These are phyloP conservation scores for Cyclotella atomus DNA, from an alignment of 108 stramenopile genomes.

Conservation along the genomic window DNA sequence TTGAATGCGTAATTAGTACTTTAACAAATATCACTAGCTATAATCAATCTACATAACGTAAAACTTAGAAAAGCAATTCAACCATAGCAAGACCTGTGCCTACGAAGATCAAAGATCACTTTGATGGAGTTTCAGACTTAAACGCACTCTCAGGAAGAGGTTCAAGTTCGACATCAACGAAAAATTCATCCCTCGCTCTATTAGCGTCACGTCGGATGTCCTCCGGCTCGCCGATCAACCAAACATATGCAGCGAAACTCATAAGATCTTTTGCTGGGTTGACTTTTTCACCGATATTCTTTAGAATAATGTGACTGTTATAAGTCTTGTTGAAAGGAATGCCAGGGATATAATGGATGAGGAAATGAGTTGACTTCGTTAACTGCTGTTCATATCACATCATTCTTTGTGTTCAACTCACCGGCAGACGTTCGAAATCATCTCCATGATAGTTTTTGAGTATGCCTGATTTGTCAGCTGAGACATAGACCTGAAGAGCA, in stretches of 20 bases:
- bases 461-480: constrained; percentile 55
- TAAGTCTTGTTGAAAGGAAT: too few species aligned
- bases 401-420: too few species aligned
- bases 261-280: constrained; percentile 48
- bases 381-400: too few species aligned
- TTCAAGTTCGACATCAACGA: constrained; percentile 43
- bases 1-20: too few species aligned
- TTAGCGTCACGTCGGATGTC: constrained; percentile 52
- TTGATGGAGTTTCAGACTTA: neutral
- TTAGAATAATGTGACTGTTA: constrained; percentile 38
- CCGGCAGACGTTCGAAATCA: constrained; percentile 53
- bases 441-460: constrained; percentile 38
- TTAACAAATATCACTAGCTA: neutral
- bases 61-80: too few species aligned
- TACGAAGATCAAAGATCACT: neutral
- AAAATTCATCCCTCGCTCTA: constrained; percentile 48
- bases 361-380: too few species aligned
- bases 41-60: too few species aligned
- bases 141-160: constrained; percentile 1
- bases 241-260: constrained; percentile 55
- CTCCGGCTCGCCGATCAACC: constrained; percentile 56
- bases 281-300: constrained; percentile 51
- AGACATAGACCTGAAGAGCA: constrained; percentile 48
- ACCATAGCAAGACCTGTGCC: too few species aligned
- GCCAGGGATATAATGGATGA: too few species aligned